Evolutionary conservation across 2,329 filamentous ascomycete species (phyloP).

Genomic region (Sporothrix protearum): DNA sequence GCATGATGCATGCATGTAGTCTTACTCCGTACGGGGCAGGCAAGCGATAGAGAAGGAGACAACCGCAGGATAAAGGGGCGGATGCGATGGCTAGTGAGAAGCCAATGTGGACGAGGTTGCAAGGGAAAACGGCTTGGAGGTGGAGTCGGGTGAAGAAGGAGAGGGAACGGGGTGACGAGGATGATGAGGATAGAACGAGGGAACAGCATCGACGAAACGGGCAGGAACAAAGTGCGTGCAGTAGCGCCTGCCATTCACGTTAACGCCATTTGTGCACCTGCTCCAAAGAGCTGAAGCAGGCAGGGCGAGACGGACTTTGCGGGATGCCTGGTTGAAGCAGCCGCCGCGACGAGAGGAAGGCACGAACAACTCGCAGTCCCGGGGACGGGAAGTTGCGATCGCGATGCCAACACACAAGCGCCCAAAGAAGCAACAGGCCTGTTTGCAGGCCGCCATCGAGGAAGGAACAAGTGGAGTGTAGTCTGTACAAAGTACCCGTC

Average conservation of each 20-base stretch:
- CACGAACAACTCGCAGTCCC: neutral
- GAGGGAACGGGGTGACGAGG: neutral
- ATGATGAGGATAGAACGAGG: neutral
- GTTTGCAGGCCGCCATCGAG: neutral
- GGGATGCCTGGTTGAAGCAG: neutral
- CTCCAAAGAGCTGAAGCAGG: neutral
- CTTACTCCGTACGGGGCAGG: neutral
- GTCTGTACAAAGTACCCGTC: neutral
- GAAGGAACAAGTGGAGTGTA: neutral
- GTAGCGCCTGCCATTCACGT: neutral
- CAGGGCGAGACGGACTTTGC: neutral
- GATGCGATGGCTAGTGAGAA: neutral
- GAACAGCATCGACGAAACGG: neutral
- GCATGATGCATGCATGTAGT: conserved; percentile 8
- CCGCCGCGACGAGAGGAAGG: neutral
- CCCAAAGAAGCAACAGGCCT: neutral
- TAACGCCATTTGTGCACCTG: neutral
- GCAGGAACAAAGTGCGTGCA: conserved; percentile 1
- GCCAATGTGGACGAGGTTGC: neutral
- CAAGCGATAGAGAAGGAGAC: neutral
- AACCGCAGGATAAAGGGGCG: neutral
- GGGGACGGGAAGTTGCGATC: neutral
- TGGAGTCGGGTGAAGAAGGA: neutral
- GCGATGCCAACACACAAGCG: neutral
- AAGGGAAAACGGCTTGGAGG: neutral